phyloP scores from a whole-genome alignment of 164 flowering plant genomes.

The Cinnamomum micranthum region DNA sequence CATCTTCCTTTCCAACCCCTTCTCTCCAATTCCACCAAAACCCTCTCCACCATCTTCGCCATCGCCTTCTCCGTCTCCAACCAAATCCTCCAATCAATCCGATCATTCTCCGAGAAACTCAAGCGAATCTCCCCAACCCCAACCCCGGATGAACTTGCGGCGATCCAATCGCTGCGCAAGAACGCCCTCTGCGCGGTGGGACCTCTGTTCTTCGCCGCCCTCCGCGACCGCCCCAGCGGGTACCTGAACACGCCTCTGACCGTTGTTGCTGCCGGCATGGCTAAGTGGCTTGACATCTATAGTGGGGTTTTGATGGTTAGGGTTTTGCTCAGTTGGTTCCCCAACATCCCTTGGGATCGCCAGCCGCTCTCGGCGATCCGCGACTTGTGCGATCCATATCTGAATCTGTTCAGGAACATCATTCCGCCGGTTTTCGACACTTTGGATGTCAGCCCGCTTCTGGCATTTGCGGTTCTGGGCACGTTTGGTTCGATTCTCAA shows the following conservation, averaged over 20 bases:
- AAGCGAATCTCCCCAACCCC: conserved; percentile 17
- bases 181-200: conserved; percentile 37
- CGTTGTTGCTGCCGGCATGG: conserved; percentile 79
- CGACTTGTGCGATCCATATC: conserved; percentile 87
- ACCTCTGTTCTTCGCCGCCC: conserved; percentile 67
- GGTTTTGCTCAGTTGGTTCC: conserved; percentile 99
- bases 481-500: conserved; percentile 50
- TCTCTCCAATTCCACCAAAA: conserved; percentile 48
- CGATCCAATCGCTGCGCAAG: conserved; percentile 13
- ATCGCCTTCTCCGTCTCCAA: conserved; percentile 25
- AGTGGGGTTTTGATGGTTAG: conserved; percentile 84
- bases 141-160: conserved; percentile 22
- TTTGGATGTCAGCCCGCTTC: conserved; percentile 77
- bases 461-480: conserved; percentile 84
- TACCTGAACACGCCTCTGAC: conserved; percentile 65
- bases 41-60: conserved; percentile 44
- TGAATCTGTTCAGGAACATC: conserved; percentile 77
- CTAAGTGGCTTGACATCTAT: conserved; percentile 92
- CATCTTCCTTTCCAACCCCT: background rate
- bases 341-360: conserved; percentile 91
- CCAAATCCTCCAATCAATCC: conserved; percentile 13
- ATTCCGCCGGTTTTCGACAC: conserved; percentile 82
- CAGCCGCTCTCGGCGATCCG: conserved; percentile 88
- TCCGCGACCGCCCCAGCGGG: conserved; percentile 37
- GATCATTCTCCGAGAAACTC: conserved; percentile 10